Conservation (phyloP, 129 eudicot genomes). For the Helianthus annuus region HanXRQr2.0-SUNRISE NC_035441.2:188752575-188753074, state of each 20-base stretch:
- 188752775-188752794: background rate
- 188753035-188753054: too few species aligned
- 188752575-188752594: slow-evolving; percentile 4
- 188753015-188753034: background rate
- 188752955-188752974: background rate
- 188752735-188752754: slow-evolving; percentile 98
- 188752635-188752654: slow-evolving; percentile 45
- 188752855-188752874: slow-evolving; percentile 67
- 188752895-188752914: slow-evolving; percentile 70
- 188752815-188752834: background rate
- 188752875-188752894: slow-evolving; percentile 92
- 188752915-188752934: slow-evolving; percentile 76
- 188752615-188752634: slow-evolving; percentile 15
- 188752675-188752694: slow-evolving; percentile 97
- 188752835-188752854: slow-evolving; percentile 16
- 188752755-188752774: slow-evolving; percentile 80
- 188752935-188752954: background rate
- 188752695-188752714: slow-evolving; percentile 88
- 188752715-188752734: slow-evolving; percentile 92
- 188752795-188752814: background rate
- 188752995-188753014: background rate
- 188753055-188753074: too few species aligned
- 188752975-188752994: background rate
- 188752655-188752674: slow-evolving; percentile 64
- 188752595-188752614: background rate